These are phyloP conservation scores for Isatis tinctoria DNA, from an alignment of 345 rosid species.

Conservation along the genomic window DNA sequence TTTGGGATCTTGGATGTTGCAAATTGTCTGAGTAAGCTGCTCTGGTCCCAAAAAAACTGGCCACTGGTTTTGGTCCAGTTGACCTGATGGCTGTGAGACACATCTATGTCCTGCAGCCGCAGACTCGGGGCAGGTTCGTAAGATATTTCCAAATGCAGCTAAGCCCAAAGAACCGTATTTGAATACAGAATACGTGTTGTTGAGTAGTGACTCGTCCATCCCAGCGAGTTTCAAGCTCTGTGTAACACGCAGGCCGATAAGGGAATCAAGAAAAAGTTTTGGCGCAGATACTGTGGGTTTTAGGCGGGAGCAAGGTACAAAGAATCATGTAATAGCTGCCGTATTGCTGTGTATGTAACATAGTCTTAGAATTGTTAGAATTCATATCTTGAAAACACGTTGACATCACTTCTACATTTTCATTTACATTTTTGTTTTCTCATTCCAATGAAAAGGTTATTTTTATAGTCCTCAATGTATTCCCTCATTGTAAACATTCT, in stretches of 20 bases:
- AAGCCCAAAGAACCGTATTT: slow-evolving; percentile 28
- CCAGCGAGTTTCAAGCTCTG: slow-evolving; percentile 35
- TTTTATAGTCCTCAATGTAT: background rate
- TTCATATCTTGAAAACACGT: slow-evolving; percentile 67
- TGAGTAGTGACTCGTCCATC: slow-evolving; percentile 44
- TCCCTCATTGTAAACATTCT: background rate
- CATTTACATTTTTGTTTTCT: slow-evolving; percentile 27
- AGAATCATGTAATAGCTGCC: slow-evolving; percentile 58
- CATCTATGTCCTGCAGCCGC: slow-evolving; percentile 35
- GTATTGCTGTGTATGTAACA: slow-evolving; percentile 75
- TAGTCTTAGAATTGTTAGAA: slow-evolving; percentile 59
- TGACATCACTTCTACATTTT: slow-evolving; percentile 43
- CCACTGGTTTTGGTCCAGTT: slow-evolving; percentile 17
- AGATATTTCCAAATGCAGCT: slow-evolving; percentile 36
- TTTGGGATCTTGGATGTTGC: slow-evolving; percentile 9
- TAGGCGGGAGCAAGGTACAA: slow-evolving; percentile 64
- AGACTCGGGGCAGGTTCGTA: slow-evolving; percentile 39
- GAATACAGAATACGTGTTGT: slow-evolving; percentile 30
- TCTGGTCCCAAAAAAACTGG: slow-evolving; percentile 26
- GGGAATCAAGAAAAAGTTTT: slow-evolving; percentile 60
- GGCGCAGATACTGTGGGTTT: slow-evolving; percentile 55
- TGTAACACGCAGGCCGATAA: slow-evolving; percentile 50
- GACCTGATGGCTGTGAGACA: slow-evolving; percentile 37
- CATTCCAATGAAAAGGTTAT: slow-evolving; percentile 6
- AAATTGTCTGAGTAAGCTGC: slow-evolving; percentile 27